Base-by-base conservation (phyloP, 257 asterid species). In the Forsythia viridissima region DNA sequence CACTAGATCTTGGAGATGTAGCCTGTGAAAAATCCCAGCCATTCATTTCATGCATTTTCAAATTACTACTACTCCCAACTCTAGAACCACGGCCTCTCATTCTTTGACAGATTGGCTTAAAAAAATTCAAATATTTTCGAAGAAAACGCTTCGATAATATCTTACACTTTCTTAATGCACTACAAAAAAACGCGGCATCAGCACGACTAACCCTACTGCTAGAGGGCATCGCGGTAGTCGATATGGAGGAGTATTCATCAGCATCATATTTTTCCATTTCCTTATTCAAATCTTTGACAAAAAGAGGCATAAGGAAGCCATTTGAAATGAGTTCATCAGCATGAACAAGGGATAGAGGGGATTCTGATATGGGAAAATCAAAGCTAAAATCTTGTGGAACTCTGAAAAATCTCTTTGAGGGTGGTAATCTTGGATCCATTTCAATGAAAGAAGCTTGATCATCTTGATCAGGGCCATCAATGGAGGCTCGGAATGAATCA, bases 381-480 rank as follows among this genome's bases (percentile, higher is more conserved):
- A 94, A 92, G 20, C 88, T 84, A 69, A 88, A 87, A 77, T 92
- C 97, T 5, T 91, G 88, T 0, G 94, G 86, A 21, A 83, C 91
- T 68, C 85, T 82, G 84, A 88, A 84, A 77, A 94, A 92, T 75
- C 98, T 85, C 85, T 89, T 86, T 8, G 97, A 94, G 0, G 97
- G 94, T 24, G 98, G 92, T 81, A 90, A 43, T 73, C 89, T 83
- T 3, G 98, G 98, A 80, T 94, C 98, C 98, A 94, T 94, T 70
- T 94, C 98, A 44, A 94, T 92, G 86, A 92, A 94, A 21, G 90
- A 88, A 39, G 92, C 82, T 72, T 84, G 88, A 40, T 92, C 92
- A 39, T 87, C 94, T 20, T 78, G 80, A 65, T 82, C 86, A 16
- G 85, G 78, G 21, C 82, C 71, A 13, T 81, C 89, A 42, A 77